A percentile compares a stretch with the other conserved stretches of the same genome.
phyloP scores from a whole-genome alignment of 1,139 yeast genomes.

The Yamadazyma membranifaciens region DNA sequence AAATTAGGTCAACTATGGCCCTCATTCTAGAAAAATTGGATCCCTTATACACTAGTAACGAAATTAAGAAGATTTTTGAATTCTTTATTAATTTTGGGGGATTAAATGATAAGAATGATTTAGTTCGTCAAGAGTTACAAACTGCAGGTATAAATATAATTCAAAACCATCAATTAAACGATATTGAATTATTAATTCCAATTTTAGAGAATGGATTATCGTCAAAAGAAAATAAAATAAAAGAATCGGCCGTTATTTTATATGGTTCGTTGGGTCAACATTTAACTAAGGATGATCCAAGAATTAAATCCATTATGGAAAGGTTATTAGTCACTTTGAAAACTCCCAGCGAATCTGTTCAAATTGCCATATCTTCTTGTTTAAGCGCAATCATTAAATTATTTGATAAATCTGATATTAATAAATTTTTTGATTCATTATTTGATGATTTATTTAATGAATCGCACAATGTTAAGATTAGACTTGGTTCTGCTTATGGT shows the following conservation, averaged over 20 bases:
- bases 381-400: constrained; percentile 76
- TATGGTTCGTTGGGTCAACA: constrained; percentile 90
- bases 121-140: constrained; percentile 79
- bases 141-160: constrained; percentile 84
- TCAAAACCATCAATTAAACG: constrained; percentile 57
- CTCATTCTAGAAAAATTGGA: constrained; percentile 61
- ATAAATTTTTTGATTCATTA: constrained; percentile 54
- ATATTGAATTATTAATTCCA: constrained; percentile 71
- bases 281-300: constrained; percentile 58
- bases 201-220: constrained; percentile 66
- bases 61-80: constrained; percentile 51
- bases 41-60: constrained; percentile 35
- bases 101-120: constrained; percentile 68
- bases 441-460: constrained; percentile 53
- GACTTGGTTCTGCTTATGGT: constrained; percentile 97
- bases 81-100: constrained; percentile 64
- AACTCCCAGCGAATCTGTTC: constrained; percentile 88
- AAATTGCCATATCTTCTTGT: constrained; percentile 81
- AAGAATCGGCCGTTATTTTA: constrained; percentile 78
- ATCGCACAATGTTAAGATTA: constrained; percentile 48
- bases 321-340: constrained; percentile 72
- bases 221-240: constrained; percentile 57
- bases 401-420: constrained; percentile 45
- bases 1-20: constrained; percentile 79
- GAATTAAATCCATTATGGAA: constrained; percentile 65